A percentile compares a stretch with the other conserved stretches of the same genome.
phyloP scores from a whole-genome alignment of 306 rosid species.

The Quercus berberidifolia region DNA sequence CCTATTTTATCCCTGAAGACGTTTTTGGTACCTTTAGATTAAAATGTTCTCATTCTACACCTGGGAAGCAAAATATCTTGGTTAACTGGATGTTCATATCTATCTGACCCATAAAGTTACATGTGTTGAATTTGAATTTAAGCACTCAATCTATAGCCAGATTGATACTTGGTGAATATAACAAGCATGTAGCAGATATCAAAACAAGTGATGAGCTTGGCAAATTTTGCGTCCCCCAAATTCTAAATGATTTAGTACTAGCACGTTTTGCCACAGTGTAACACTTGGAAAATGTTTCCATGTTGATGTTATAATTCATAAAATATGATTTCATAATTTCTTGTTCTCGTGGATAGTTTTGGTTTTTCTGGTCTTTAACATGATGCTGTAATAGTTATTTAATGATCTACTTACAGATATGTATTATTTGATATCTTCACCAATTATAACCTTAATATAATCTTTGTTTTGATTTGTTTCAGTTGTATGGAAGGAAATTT shows the following conservation, averaged over 20 bases:
- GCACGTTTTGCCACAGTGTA: neutral
- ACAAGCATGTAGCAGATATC: neutral
- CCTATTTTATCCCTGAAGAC: too few relatives aligned
- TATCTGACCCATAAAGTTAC: neutral
- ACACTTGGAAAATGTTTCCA: neutral
- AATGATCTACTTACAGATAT: slow-evolving; percentile 1
- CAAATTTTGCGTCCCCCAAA: neutral
- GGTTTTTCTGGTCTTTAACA: neutral
- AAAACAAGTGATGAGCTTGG: neutral
- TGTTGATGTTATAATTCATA: neutral
- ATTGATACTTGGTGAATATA: neutral
- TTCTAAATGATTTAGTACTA: neutral
- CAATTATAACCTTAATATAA: slow-evolving; percentile 11
- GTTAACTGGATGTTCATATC: too few relatives aligned
- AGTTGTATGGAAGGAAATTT: slow-evolving; percentile 86
- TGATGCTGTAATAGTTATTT: neutral
- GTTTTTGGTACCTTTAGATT: too few relatives aligned
- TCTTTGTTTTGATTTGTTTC: slow-evolving; percentile 31
- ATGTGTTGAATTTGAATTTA: neutral
- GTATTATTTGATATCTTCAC: slow-evolving; percentile 6
- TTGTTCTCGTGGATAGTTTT: neutral
- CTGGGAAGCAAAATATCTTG: too few relatives aligned
- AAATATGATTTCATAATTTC: neutral
- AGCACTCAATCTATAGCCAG: neutral
- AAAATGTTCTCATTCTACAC: too few relatives aligned